phyloP scores from a whole-genome alignment of 2,329 filamentous ascomycete species.

The Trichoderma atroviride region DNA sequence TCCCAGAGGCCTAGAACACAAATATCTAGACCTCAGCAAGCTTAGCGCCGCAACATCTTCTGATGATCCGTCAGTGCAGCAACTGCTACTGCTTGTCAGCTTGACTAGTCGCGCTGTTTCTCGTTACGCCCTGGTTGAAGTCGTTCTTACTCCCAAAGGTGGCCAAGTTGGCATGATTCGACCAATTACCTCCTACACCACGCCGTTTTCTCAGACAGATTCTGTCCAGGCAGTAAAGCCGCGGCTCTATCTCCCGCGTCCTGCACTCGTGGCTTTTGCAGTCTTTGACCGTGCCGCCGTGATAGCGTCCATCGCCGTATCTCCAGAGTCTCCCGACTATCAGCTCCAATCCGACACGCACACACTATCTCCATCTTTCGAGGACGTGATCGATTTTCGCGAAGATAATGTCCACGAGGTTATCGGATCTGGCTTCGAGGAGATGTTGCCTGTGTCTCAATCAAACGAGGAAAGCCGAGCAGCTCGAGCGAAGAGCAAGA shows the following conservation, averaged over 20 bases:
- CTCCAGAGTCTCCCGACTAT: conserved; percentile 71
- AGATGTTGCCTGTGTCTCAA: conserved; percentile 45
- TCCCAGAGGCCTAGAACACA: conserved; percentile 54
- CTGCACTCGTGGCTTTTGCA: conserved; percentile 78
- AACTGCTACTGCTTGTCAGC: conserved; percentile 64
- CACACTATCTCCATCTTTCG: conserved; percentile 68
- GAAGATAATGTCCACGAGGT: conserved; percentile 65
- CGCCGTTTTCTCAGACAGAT: conserved; percentile 48
- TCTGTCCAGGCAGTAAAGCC: conserved; percentile 51
- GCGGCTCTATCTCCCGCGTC: conserved; percentile 74
- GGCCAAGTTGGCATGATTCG: conserved; percentile 67
- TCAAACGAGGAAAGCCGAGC: conserved; percentile 51
- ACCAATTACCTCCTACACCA: conserved; percentile 66
- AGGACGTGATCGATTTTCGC: conserved; percentile 84
- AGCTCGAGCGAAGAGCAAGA: conserved; percentile 60
- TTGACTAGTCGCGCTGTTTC: conserved; percentile 55
- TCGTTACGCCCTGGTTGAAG: conserved; percentile 76
- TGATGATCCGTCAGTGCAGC: conserved; percentile 56
- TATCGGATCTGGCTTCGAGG: conserved; percentile 65
- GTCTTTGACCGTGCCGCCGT: conserved; percentile 79
- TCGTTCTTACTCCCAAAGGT: conserved; percentile 59
- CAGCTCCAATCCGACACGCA: conserved; percentile 73
- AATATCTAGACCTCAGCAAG: conserved; percentile 54
- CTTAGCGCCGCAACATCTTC: conserved; percentile 54
- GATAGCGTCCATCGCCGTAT: conserved; percentile 70